A percentile compares a stretch with the other conserved stretches of the same genome.
Conservation (phyloP, 495 filamentous ascomycete genomes). For the Letharia lupina region DNA sequence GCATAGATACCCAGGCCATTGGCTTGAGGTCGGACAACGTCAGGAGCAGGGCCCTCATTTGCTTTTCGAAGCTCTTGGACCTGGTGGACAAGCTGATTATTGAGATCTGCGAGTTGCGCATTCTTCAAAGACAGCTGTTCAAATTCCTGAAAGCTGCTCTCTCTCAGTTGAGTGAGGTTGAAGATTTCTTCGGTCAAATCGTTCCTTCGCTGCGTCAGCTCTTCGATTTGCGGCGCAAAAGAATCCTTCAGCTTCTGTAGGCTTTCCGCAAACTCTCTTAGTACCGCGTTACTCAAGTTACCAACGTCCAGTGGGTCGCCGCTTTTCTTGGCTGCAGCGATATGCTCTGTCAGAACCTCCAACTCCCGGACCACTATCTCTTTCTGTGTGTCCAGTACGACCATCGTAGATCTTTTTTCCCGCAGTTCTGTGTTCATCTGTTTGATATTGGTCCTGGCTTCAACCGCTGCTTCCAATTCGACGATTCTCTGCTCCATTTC, state of each 20-base stretch:
- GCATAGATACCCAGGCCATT: constrained; percentile 86
- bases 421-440: constrained; percentile 76
- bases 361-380: constrained; percentile 93
- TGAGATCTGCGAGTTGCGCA: constrained; percentile 82
- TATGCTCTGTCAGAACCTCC: constrained; percentile 72
- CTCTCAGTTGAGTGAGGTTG: constrained; percentile 68
- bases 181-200: constrained; percentile 73
- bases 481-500: constrained; percentile 71
- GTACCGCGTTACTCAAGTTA: constrained; percentile 72
- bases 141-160: constrained; percentile 89
- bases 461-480: constrained; percentile 68
- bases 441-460: constrained; percentile 69
- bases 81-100: constrained; percentile 87
- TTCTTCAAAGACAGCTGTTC: constrained; percentile 92
- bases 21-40: constrained; percentile 40
- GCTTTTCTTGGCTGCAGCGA: constrained; percentile 58
- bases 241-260: constrained; percentile 78
- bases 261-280: constrained; percentile 81
- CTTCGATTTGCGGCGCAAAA: constrained; percentile 69
- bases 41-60: constrained; percentile 49
- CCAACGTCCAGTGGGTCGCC: constrained; percentile 58
- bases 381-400: constrained; percentile 87
- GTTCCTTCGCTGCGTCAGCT: constrained; percentile 73
- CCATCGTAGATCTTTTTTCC: constrained; percentile 93
- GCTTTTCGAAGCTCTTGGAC: constrained; percentile 89